These are phyloP conservation scores for Thraustotheca clavata DNA, from an alignment of 352 stramenopile species.

Conservation along the genomic window DNA sequence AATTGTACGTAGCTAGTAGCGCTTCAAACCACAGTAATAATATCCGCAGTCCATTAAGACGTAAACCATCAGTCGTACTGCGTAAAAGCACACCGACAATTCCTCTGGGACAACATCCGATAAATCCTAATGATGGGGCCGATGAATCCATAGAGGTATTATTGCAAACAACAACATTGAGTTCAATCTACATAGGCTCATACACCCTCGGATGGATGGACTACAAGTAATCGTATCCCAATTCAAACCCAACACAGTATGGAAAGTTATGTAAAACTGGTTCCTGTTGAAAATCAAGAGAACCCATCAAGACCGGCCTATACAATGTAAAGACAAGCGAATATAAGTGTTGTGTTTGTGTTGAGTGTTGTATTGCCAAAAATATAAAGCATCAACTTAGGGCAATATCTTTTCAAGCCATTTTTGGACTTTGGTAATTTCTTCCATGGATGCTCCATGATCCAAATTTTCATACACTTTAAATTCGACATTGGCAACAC, in stretches of 20 bases:
- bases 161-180: neutral
- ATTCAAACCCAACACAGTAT: neutral
- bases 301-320: neutral
- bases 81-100: neutral
- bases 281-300: neutral
- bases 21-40: neutral
- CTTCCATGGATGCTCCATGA: conserved; percentile 51
- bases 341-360: too few species aligned
- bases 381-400: too few species aligned
- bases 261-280: neutral
- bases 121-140: neutral
- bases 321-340: neutral
- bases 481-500: conserved; percentile 55
- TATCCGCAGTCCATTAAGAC: neutral
- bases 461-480: conserved; percentile 54
- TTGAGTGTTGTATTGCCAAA: too few species aligned
- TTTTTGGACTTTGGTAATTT: conserved; percentile 51
- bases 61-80: neutral
- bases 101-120: neutral
- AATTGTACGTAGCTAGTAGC: neutral
- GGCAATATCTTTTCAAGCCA: conserved; percentile 57
- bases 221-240: neutral
- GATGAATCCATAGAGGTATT: neutral
- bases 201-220: neutral
- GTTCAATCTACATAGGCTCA: neutral